Percentiles rank a stretch among this genome's conserved stretches.
These are phyloP conservation scores for Chalaropsis ovoidea DNA, from an alignment of 2,329 filamentous ascomycete genomes.

Conservation along the genomic window DNA sequence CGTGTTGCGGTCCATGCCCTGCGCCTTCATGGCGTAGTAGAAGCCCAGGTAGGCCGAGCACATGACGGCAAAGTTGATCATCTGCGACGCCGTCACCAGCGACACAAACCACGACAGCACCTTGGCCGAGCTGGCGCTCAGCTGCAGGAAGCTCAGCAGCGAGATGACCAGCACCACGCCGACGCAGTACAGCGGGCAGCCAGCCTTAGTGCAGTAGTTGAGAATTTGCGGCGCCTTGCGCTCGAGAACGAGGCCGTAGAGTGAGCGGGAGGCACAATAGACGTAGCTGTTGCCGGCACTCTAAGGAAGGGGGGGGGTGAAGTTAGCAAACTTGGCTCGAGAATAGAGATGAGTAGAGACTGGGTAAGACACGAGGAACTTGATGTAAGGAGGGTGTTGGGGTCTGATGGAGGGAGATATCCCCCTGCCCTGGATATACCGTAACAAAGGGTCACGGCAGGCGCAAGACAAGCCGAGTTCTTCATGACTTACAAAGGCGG, in stretches of 20 bases:
- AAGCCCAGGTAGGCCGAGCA: conserved; percentile 63
- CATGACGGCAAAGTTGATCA: conserved; percentile 63
- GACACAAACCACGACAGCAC: conserved; percentile 66
- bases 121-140: conserved; percentile 53
- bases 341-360: conserved; percentile 41
- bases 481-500: conserved; percentile 30
- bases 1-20: conserved; percentile 55
- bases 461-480: not conserved
- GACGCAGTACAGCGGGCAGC: conserved; percentile 68
- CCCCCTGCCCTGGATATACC: too few relatives aligned
- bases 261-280: conserved; percentile 57
- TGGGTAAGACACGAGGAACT: not conserved
- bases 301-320: not conserved
- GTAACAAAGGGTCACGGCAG: too few relatives aligned
- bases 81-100: conserved; percentile 58
- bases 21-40: conserved; percentile 55
- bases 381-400: too few relatives aligned
- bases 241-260: conserved; percentile 59
- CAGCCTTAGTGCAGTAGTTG: conserved; percentile 49
- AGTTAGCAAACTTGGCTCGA: not conserved
- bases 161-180: conserved; percentile 54
- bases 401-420: too few relatives aligned
- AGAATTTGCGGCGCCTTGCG: conserved; percentile 54
- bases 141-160: conserved; percentile 62
- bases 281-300: conserved; percentile 52